A percentile compares a stretch with the other conserved stretches of the same genome.
Evolutionary conservation across 2,329 filamentous ascomycete genomes (phyloP).

Genomic region (Gaeumannomyces sp.): DNA sequence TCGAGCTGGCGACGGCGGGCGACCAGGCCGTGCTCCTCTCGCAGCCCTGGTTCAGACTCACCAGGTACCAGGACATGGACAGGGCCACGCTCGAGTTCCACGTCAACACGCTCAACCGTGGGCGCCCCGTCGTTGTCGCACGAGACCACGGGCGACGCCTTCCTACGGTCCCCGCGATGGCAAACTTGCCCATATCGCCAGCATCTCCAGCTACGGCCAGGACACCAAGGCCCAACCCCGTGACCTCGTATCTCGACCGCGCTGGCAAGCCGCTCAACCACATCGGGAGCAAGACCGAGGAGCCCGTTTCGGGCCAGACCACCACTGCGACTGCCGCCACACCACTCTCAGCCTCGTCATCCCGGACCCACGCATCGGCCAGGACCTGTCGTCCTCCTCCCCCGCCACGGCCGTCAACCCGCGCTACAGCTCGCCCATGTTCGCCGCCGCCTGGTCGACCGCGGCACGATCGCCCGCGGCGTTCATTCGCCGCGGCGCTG

Average conservation of each 20-base stretch:
- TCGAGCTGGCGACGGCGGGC: background rate
- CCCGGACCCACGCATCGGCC: background rate
- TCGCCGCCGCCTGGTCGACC: constrained; percentile 27
- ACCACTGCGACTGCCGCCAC: background rate
- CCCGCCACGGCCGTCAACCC: constrained; percentile 31
- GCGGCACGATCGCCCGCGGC: constrained; percentile 32
- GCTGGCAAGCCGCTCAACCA: background rate
- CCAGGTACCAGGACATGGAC: background rate
- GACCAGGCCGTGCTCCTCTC: constrained; percentile 3
- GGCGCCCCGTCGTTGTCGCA: no score
- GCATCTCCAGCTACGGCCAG: background rate
- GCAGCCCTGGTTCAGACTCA: background rate
- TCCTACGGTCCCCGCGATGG: background rate
- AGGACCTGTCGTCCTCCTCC: constrained; percentile 33
- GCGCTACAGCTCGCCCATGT: constrained; percentile 30
- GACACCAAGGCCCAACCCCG: background rate
- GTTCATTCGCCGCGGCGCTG: constrained; percentile 29
- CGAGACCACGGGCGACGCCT: background rate
- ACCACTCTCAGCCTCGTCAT: background rate
- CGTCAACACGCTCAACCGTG: background rate
- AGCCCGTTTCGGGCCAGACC: background rate
- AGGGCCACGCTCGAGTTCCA: constrained; percentile 1
- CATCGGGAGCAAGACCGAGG: background rate
- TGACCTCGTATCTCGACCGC: background rate
- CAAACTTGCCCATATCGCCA: background rate